Conservation (phyloP, 371 early-diverging fungal genomes). For the Rhizopus arrhizus region DNA sequence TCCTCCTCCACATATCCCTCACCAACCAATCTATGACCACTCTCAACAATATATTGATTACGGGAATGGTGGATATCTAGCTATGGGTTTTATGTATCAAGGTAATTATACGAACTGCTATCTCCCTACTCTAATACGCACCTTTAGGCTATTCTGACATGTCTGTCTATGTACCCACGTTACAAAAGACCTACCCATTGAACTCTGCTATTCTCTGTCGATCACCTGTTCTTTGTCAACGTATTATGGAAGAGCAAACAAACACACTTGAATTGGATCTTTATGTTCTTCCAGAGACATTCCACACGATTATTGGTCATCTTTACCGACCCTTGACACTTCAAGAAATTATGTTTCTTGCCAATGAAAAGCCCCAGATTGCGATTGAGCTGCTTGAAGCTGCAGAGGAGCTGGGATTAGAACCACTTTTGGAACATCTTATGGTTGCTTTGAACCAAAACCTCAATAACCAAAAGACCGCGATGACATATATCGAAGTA, state of each 20-base stretch:
- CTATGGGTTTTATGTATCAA: conserved; percentile 22
- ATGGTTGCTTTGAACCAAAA: conserved; percentile 28
- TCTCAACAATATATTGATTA: conserved; percentile 28
- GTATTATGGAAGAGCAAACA: conserved; percentile 31
- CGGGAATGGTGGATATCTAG: conserved; percentile 12
- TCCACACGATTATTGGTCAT: conserved; percentile 38
- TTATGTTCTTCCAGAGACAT: conserved; percentile 33
- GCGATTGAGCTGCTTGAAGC: conserved; percentile 41
- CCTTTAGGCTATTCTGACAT: conserved; percentile 40
- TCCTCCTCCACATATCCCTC: conserved; percentile 16
- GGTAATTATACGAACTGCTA: conserved; percentile 11
- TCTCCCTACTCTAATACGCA: neutral
- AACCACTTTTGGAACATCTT: conserved; percentile 27
- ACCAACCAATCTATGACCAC: conserved; percentile 29
- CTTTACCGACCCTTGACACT: conserved; percentile 35
- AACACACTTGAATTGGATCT: conserved; percentile 32
- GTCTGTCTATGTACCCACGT: conserved; percentile 35
- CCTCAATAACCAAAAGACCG: conserved; percentile 25
- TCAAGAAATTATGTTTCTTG: conserved; percentile 36
- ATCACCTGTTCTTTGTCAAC: conserved; percentile 42
- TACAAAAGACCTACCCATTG: conserved; percentile 37
- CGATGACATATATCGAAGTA: conserved; percentile 30
- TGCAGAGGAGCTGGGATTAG: conserved; percentile 40
- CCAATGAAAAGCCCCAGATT: conserved; percentile 41
- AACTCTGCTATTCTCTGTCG: conserved; percentile 39